These are phyloP conservation scores for Fusarium pseudocircinatum DNA, from an alignment of 2,329 filamentous ascomycete species.

Conservation along the genomic window DNA sequence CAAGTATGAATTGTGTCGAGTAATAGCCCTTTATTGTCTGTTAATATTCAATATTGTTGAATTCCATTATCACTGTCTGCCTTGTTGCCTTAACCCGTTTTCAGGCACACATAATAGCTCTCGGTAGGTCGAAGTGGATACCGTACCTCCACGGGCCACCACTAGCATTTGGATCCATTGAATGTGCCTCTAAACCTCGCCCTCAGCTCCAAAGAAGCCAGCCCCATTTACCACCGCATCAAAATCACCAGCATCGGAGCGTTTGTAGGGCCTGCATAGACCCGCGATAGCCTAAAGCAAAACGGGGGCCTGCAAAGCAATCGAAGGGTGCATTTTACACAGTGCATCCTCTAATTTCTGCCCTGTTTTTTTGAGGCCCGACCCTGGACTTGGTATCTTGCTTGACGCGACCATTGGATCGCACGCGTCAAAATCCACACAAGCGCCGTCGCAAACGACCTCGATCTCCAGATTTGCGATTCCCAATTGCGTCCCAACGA, in stretches of 20 bases:
- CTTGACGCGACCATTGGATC: constrained; percentile 43
- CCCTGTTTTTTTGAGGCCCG: constrained; percentile 5
- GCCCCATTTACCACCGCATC: constrained; percentile 35
- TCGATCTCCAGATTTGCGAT: constrained; percentile 29
- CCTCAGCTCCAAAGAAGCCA: constrained; percentile 30
- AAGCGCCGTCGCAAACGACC: constrained; percentile 32
- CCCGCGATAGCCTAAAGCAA: constrained; percentile 18
- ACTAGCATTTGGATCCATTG: constrained; percentile 24
- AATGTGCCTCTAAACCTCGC: constrained; percentile 35
- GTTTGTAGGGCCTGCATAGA: constrained; percentile 28
- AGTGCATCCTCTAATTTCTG: not conserved
- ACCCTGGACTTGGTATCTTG: constrained; percentile 15
- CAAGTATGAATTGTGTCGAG: not conserved
- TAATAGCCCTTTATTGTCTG: not conserved
- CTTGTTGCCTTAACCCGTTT: constrained; percentile 47
- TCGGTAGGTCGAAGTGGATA: constrained; percentile 33
- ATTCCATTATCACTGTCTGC: constrained; percentile 33
- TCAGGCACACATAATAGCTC: constrained; percentile 38
- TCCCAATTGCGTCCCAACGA: constrained; percentile 43
- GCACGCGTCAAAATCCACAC: constrained; percentile 45
- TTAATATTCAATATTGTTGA: not conserved
- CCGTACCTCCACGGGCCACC: constrained; percentile 37
- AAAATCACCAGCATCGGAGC: constrained; percentile 32
- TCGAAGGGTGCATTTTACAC: not conserved
- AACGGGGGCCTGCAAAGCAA: not conserved